Evolutionary conservation across 140 eudicot species (phyloP), one percentile per base, ranked within the genome.

Genomic region (Erigeron philadelphicus): DNA sequence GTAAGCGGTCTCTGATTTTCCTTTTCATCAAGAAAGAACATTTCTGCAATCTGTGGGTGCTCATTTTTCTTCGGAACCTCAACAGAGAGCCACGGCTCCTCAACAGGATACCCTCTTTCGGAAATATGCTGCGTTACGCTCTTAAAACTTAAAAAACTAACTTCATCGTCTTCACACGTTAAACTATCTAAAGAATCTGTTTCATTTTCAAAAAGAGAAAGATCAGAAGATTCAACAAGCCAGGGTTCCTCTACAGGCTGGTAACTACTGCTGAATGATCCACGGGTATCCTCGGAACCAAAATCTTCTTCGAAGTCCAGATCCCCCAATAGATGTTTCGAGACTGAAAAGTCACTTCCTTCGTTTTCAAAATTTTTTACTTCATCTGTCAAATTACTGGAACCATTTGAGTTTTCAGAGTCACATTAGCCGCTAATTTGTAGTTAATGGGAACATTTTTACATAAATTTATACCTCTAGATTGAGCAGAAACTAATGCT

Each of bases 351-450:
- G 70, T 71, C 84, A 61, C 81, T 66, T 44, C 72, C 72, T 16
- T 50, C 7, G 53, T 80, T 66, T 52, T 76, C 82, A 81, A 48
- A 58, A 40, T 16, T 71, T 68, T 84, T 85, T 43, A 66, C 81
- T 42, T 72, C 76, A 91, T 88, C 96, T 91, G 98, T 76, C 75
- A 91, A 86, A 84, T 65, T 84, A 88, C 98, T 88, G 96, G 91
- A 82, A 80, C 80, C 84, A 91, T 91, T 87, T 91, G 74, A 91
- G 97, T 88, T 79, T 85, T 91, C 90, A 91, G 95, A 82, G 74
- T 73, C 91, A 82, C 72, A 71, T 66, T 60, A 73, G 40, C 46
- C 38, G 35, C 11, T 35, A 40, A 54, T 3, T 9, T 38, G 61
- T 6, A 11, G n/a, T 3, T 35, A 8, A 58, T 5, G 43, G 13